Evolutionary conservation across 306 rosid genomes (phyloP).

Genomic region (Cucumis melo): DNA sequence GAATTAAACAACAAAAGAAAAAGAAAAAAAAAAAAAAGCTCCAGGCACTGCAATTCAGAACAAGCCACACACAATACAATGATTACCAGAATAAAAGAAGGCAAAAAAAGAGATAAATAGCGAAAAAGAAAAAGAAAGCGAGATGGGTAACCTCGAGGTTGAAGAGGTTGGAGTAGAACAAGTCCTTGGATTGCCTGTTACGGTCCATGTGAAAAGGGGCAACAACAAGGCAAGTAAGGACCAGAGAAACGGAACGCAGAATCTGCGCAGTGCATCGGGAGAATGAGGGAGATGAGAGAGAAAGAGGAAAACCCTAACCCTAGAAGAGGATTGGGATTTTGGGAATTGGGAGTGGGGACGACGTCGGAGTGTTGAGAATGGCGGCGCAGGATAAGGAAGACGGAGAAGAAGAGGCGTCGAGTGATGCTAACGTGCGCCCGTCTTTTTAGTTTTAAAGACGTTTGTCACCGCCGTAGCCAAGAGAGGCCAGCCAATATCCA

Average conservation of each 20-base stretch:
- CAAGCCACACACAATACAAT: neutral
- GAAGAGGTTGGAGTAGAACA: constrained; percentile 56
- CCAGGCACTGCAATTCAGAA: neutral
- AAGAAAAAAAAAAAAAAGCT: neutral
- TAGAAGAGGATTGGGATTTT: neutral
- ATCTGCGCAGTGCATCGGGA: constrained; percentile 23
- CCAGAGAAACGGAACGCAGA: constrained; percentile 10
- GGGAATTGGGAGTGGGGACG: constrained; percentile 10
- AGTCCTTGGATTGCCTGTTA: constrained; percentile 45
- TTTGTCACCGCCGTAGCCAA: neutral
- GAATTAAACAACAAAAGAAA: neutral
- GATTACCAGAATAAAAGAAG: neutral
- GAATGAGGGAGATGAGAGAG: neutral
- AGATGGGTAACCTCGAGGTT: constrained; percentile 56
- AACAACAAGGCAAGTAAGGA: constrained; percentile 4
- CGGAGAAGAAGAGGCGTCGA: constrained; percentile 6
- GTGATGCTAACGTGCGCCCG: constrained; percentile 3
- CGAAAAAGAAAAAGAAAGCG: neutral
- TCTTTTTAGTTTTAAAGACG: neutral
- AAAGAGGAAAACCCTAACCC: constrained; percentile 8
- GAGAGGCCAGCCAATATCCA: neutral
- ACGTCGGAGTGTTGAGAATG: constrained; percentile 10
- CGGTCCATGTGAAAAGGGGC: constrained; percentile 43
- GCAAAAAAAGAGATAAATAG: neutral
- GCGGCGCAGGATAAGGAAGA: constrained; percentile 50